Conservation (phyloP, 768 basidiomycete genomes). For the Trichaptum fuscoviolaceum region DNA sequence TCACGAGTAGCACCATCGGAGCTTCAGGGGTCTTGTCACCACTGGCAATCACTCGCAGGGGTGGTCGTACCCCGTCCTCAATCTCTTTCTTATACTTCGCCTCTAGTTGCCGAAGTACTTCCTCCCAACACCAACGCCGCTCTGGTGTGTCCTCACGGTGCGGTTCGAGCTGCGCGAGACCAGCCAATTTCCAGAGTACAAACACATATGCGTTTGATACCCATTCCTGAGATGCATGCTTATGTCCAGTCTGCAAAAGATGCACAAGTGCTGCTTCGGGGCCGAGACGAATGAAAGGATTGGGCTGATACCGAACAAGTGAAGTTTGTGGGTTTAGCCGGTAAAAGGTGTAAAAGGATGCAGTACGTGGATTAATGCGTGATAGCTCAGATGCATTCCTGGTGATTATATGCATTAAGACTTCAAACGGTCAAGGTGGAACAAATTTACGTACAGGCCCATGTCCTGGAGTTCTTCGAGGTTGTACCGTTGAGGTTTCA, state of each 20-base stretch:
- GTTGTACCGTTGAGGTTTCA: slow-evolving; percentile 44
- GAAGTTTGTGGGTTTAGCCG: slow-evolving; percentile 21
- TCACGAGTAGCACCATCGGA: slow-evolving; percentile 84
- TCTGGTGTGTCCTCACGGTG: slow-evolving; percentile 40
- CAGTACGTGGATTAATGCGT: slow-evolving; percentile 50
- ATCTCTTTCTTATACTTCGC: slow-evolving; percentile 93
- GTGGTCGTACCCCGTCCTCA: slow-evolving; percentile 71
- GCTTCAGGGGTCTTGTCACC: slow-evolving; percentile 74
- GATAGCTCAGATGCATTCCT: slow-evolving; percentile 48
- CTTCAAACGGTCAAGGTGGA: slow-evolving; percentile 4
- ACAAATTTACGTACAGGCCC: slow-evolving; percentile 42
- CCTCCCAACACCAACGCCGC: slow-evolving; percentile 77
- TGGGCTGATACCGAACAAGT: slow-evolving; percentile 18
- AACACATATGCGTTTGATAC: slow-evolving; percentile 88
- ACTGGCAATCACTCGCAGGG: slow-evolving; percentile 74
- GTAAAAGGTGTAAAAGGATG: slow-evolving; percentile 58
- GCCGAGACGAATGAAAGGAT: slow-evolving; percentile 29
- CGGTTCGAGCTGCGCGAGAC: slow-evolving; percentile 74
- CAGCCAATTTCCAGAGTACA: slow-evolving; percentile 93
- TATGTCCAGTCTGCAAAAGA: slow-evolving; percentile 54
- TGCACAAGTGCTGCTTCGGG: slow-evolving; percentile 51
- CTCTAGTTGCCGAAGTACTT: slow-evolving; percentile 75
- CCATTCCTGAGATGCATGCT: slow-evolving; percentile 71
- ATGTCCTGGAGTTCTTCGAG: slow-evolving; percentile 39
- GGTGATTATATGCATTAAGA: slow-evolving; percentile 6